Evolutionary conservation across 2,329 filamentous ascomycete genomes (phyloP), one percentile per base, ranked within the genome.

Genomic region (Cercospora sojina): DNA sequence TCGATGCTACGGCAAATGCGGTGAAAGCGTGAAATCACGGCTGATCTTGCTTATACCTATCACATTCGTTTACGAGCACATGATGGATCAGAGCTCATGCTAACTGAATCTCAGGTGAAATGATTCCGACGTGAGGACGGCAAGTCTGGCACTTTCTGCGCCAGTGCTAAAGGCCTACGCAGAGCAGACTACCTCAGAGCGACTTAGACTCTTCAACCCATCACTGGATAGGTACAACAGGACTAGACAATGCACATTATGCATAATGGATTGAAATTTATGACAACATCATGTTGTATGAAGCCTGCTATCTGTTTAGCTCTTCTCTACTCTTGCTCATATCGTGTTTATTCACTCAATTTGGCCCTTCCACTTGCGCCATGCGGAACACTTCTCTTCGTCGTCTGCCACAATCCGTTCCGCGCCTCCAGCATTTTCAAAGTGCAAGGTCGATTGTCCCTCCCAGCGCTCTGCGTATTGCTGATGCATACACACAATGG

Each of bases 1-100:
- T 55, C 60, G 60, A 63, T 63, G 60, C 59, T 61, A 61, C 38
- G 43, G 60, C 60, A 63, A 63, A 63, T 63, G 60, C 60, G 49
- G 60, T 32, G 60, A 63, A 63, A 63, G 31, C 47, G 47, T 55
- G 47, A 63, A 55, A 63, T 63, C 60, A 63, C 60, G 60, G 32
- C 60, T 63, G 60, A 63, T 31, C 51, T 57, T 56, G 16, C 31
- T 43, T 56, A 27, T 31, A 53, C 25, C 29, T 27, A 5, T 27
- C 3, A n/a, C 13, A 0, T 1, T 51, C 23, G 16, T 16, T 7
- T 2, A 53, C 23, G 29, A 29, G 13, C 47, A 27, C 13, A 25
- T 53, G 6, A 53, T 16, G 25, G 16, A 16, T 9, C 5, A n/a
- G 3, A 1, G 12, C 23, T 29, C 23, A 5, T n/a, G 23, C 47